phyloP scores from a whole-genome alignment of 2,329 filamentous ascomycete genomes.

The Calonectria pseudoturangicola region DNA sequence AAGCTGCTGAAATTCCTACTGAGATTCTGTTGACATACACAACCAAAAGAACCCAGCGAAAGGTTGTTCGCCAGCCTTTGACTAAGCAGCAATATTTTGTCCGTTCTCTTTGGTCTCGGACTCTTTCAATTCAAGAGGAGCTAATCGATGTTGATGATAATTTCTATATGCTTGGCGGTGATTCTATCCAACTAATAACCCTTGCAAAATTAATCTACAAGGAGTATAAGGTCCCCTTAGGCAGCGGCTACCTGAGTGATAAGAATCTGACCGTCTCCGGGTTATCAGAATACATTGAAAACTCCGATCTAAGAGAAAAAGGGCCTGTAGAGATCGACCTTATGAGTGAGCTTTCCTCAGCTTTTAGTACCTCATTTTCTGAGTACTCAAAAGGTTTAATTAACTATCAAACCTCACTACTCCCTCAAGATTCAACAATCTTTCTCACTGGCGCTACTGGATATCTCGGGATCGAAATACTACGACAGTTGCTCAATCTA shows the following conservation, averaged over 20 bases:
- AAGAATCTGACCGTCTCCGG: conserved; percentile 45
- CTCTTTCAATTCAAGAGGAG: conserved; percentile 33
- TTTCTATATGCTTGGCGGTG: conserved; percentile 48
- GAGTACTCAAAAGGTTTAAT: conserved; percentile 2
- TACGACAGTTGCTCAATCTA: conserved; percentile 17
- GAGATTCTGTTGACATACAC: conserved; percentile 31
- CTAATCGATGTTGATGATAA: conserved; percentile 46
- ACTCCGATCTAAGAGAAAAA: neutral
- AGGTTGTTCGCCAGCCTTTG: conserved; percentile 14
- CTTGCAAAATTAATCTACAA: conserved; percentile 40
- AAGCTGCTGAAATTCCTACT: conserved; percentile 26
- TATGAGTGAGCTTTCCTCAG: conserved; percentile 1
- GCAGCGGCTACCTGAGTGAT: conserved; percentile 45
- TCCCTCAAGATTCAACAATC: conserved; percentile 16
- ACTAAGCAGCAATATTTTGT: conserved; percentile 27
- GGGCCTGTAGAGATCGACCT: conserved; percentile 3
- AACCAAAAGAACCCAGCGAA: conserved; percentile 1
- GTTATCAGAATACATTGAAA: conserved; percentile 44
- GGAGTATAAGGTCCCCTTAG: conserved; percentile 42
- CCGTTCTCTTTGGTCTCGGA: conserved; percentile 31
- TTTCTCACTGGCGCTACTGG: conserved; percentile 42
- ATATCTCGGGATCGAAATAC: conserved; percentile 30
- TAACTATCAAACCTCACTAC: neutral
- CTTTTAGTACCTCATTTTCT: conserved; percentile 14
- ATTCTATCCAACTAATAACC: conserved; percentile 49